Conservation (phyloP, 257 asterid species). For the Nicotiana undulata region DNA sequence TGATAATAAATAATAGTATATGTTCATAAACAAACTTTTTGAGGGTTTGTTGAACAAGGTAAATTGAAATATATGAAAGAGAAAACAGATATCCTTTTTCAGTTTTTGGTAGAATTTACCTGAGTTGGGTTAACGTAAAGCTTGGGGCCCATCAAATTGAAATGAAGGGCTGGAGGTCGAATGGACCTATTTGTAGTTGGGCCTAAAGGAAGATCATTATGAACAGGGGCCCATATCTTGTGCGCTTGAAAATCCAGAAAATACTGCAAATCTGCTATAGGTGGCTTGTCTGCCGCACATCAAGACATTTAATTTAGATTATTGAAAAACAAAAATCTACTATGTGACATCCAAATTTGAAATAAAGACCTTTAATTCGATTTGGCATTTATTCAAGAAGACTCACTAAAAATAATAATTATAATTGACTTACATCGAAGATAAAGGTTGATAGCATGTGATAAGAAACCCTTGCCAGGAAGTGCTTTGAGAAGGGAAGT, state of each 20-base stretch:
- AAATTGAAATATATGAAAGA: neutral
- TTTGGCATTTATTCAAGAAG: neutral
- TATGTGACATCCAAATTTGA: neutral
- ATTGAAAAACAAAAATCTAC: neutral
- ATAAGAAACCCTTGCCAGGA: conserved; percentile 80
- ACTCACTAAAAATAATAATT: no score
- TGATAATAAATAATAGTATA: neutral
- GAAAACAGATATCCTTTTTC: no score
- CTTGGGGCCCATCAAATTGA: conserved; percentile 66
- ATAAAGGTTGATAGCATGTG: conserved; percentile 91
- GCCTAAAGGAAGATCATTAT: conserved; percentile 74
- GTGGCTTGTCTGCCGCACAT: conserved; percentile 72
- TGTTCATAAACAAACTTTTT: neutral
- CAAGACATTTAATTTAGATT: neutral
- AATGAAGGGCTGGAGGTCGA: conserved; percentile 42
- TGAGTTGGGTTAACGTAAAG: conserved; percentile 60
- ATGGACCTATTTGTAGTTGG: conserved; percentile 35
- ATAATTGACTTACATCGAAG: conserved; percentile 65
- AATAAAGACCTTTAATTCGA: neutral
- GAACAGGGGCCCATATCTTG: conserved; percentile 77
- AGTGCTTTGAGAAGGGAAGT: conserved; percentile 75
- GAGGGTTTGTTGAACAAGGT: neutral
- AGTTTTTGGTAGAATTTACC: no score
- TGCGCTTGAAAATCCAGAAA: conserved; percentile 84
- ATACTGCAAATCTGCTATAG: conserved; percentile 59